phyloP scores from a whole-genome alignment of 1,284 basidiomycete genomes.

The Marasmius fiardii region DNA sequence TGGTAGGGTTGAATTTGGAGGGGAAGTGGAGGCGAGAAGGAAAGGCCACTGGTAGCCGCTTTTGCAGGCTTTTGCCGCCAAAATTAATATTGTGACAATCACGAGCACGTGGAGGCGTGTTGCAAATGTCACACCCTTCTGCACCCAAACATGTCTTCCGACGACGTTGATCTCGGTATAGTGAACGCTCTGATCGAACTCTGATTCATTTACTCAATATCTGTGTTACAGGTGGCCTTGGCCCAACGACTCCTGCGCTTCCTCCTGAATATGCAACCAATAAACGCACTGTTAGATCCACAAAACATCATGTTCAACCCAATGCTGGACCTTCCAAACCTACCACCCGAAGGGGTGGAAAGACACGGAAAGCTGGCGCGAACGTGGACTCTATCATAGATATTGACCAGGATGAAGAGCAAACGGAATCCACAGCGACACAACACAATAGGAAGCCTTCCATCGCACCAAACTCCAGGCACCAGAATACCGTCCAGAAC shows the following conservation, averaged over 20 bases:
- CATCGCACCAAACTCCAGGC: neutral
- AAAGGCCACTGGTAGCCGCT: no score
- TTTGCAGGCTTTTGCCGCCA: neutral
- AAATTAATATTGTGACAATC: neutral
- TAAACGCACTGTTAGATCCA: neutral
- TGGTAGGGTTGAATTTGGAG: neutral
- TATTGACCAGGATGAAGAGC: neutral
- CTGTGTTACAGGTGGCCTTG: slow-evolving; percentile 2
- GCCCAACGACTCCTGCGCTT: slow-evolving; percentile 2
- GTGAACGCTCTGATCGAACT: neutral
- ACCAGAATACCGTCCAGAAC: neutral
- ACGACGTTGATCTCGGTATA: slow-evolving; percentile 7
- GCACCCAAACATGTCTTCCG: slow-evolving; percentile 1
- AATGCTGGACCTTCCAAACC: neutral
- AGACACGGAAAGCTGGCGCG: neutral
- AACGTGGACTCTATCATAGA: slow-evolving; percentile 5
- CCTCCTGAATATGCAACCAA: neutral
- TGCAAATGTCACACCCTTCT: neutral
- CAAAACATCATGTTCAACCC: neutral
- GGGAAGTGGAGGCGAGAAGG: neutral
- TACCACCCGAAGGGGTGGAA: neutral
- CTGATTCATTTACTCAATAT: neutral
- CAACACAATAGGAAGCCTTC: neutral
- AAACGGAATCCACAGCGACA: neutral
- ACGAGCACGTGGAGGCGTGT: slow-evolving; percentile 4